A percentile compares a stretch with the other conserved stretches of the same genome.
These are phyloP conservation scores for Fusarium lateritium DNA, from an alignment of 2,329 filamentous ascomycete species.

Conservation along the genomic window DNA sequence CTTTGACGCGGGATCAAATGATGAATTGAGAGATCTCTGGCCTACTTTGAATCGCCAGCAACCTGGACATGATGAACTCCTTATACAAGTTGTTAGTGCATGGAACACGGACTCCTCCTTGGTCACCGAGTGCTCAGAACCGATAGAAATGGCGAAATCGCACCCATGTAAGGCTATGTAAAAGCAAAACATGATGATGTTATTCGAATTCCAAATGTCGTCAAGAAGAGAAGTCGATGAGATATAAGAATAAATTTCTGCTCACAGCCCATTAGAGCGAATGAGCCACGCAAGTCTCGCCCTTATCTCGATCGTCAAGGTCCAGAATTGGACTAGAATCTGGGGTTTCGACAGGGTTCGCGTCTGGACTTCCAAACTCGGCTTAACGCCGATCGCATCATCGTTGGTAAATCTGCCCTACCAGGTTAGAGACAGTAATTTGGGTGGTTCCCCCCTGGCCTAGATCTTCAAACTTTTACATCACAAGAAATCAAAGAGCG, in stretches of 20 bases:
- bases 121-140: neutral
- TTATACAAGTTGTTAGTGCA: neutral
- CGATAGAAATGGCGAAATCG: slow-evolving; percentile 1
- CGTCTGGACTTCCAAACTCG: neutral
- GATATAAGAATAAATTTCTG: accelerated
- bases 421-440: too few relatives aligned
- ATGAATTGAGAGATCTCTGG: neutral
- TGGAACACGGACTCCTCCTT: neutral
- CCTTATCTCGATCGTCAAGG: too few relatives aligned
- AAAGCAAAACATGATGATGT: neutral
- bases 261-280: neutral
- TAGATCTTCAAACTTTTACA: too few relatives aligned
- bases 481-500: neutral
- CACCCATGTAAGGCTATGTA: accelerated
- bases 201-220: neutral
- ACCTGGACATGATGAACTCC: neutral
- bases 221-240: neutral
- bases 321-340: neutral
- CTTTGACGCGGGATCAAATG: neutral
- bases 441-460: too few relatives aligned
- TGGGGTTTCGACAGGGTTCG: neutral
- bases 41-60: too few relatives aligned
- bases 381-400: slow-evolving; percentile 7
- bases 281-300: neutral
- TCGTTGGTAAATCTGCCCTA: neutral